Conservation (phyloP, 2,329 filamentous ascomycete species). For the Stylonectria norvegica region DNA sequence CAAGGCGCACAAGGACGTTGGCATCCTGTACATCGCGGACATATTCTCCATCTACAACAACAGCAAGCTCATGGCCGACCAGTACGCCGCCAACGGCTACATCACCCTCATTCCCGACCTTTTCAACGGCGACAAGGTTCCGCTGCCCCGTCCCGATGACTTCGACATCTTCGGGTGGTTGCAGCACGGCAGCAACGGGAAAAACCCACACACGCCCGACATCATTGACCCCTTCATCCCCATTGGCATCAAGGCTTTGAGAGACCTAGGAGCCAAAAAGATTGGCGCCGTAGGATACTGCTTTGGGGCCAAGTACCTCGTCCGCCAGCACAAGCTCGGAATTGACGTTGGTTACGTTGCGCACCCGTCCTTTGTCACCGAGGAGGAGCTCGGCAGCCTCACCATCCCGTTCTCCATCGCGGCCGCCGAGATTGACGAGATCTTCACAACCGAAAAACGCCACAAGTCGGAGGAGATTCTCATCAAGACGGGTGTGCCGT, state of each 20-base stretch:
- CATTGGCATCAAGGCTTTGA: conserved; percentile 52
- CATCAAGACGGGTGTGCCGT: conserved; percentile 49
- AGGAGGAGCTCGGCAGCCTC: conserved; percentile 57
- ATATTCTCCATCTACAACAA: conserved; percentile 39
- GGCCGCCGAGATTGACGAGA: conserved; percentile 58
- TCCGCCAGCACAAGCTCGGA: conserved; percentile 58
- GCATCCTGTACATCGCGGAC: conserved; percentile 37
- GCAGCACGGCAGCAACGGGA: conserved; percentile 41
- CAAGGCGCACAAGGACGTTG: conserved; percentile 25
- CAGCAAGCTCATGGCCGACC: conserved; percentile 41
- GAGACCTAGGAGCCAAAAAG: conserved; percentile 46
- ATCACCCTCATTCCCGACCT: conserved; percentile 37
- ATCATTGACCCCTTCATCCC: conserved; percentile 33
- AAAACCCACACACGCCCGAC: conserved; percentile 41
- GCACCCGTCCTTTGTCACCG: conserved; percentile 60
- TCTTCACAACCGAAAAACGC: conserved; percentile 56
- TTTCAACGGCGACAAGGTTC: conserved; percentile 36
- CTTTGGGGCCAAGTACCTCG: conserved; percentile 67
- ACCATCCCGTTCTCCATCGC: conserved; percentile 57
- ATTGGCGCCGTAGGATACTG: conserved; percentile 62
- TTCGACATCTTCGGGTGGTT: conserved; percentile 35
- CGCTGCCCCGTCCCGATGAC: conserved; percentile 22
- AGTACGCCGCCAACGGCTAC: conserved; percentile 38
- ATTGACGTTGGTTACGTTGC: conserved; percentile 60
- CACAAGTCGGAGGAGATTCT: conserved; percentile 59